Evolutionary conservation across 306 rosid genomes (phyloP), one percentile per base, ranked within the genome.

Genomic region (Trifolium subterraneum): DNA sequence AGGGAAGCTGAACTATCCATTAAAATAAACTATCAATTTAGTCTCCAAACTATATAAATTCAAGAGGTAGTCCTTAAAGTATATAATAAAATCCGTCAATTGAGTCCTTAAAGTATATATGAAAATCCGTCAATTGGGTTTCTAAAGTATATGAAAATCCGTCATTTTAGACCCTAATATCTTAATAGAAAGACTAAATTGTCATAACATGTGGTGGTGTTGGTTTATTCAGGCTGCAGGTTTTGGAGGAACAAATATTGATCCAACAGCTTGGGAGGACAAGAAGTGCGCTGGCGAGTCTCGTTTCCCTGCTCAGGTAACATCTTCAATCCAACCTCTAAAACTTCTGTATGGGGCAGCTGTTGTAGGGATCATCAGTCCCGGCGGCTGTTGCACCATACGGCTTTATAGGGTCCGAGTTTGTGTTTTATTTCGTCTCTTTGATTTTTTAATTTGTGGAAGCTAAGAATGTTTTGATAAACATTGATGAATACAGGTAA

Each of bases 271-370:
- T 64, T 95, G 99, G 99, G 99, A 92, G 83, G 99, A 95, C 78
- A 95, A 95, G 86, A 95, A 95, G 81, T 92, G 96, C 55, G 63
- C 82, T 1, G 99, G 99, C 8, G 99, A 95, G 75, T 95, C 99
- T 35, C 97, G 99, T 51, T 95, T 95, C 81, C 99, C 99, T 51
- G 98, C 99, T 81, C 99, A 94, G 96, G 98, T 91, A 70, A 48
- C 60, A 73, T 70, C 58, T 47, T n/a, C 16, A 66, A 45, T 35
- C 48, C 70, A 65, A 42, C n/a, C 16, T 56, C 35, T 5, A 56
- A 9, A 6, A 1, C 33, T 11, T 2, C 1, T 4, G 55, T n/a
- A n/a, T n/a, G 63, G 35, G 11, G 63, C 63, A 23, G 6, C 63
- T 16, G 9, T 8, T 1, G 1, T 1, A 16, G 10, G 56, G 11